Conservation (phyloP, 768 basidiomycete species). For the Amanita jacksonii region DNA sequence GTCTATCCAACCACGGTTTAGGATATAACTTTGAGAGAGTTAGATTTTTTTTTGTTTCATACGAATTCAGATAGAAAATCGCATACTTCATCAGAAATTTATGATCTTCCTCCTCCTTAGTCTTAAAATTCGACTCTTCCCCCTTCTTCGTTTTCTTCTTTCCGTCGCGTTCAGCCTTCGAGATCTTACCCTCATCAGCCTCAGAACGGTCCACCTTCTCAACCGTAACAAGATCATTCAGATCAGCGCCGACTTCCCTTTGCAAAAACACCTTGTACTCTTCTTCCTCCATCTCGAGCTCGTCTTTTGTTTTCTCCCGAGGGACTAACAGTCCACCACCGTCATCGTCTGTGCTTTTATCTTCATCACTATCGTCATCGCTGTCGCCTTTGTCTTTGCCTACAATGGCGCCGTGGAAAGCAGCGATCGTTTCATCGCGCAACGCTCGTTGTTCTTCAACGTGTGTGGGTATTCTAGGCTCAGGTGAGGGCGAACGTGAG, state of each 20-base stretch:
- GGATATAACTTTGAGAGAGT: constrained; percentile 97
- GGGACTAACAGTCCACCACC: constrained; percentile 64
- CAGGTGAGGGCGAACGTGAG: constrained; percentile 55
- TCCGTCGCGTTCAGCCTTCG: constrained; percentile 19
- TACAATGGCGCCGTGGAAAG: constrained; percentile 50
- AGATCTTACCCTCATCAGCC: constrained; percentile 21
- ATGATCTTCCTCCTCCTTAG: constrained; percentile 61
- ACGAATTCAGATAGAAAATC: too few species aligned
- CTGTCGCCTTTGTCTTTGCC: constrained; percentile 25
- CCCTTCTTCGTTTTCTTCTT: constrained; percentile 25
- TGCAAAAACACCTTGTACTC: constrained; percentile 80
- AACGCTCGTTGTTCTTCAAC: constrained; percentile 69
- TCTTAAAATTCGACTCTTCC: constrained; percentile 26
- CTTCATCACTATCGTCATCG: too few species aligned
- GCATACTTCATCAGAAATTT: constrained; percentile 82
- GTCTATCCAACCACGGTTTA: constrained; percentile 98
- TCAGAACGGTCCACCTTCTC: constrained; percentile 4
- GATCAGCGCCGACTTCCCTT: constrained; percentile 70
- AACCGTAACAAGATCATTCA: constrained; percentile 57
- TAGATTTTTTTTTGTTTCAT: too few species aligned
- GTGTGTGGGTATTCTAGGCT: constrained; percentile 48
- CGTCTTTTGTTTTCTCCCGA: constrained; percentile 71
- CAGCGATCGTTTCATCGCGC: constrained; percentile 74
- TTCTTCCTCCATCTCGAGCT: constrained; percentile 68
- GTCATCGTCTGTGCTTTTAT: too few species aligned